Evolutionary conservation across 768 basidiomycete species (phyloP).

Genomic region (Russula sp.): DNA sequence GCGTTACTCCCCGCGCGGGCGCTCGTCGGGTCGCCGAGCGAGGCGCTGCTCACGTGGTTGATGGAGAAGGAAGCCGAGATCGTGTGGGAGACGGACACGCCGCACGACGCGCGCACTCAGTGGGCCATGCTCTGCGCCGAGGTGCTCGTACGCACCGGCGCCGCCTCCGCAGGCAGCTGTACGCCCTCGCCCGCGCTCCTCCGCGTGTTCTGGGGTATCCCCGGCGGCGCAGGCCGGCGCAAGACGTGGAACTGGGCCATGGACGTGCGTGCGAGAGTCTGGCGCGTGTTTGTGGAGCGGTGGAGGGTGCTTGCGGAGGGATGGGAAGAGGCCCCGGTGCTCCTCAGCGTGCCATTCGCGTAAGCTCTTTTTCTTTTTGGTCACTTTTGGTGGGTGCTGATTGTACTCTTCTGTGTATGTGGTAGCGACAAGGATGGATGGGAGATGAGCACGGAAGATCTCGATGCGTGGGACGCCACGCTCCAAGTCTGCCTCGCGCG

Average conservation of each 20-base stretch:
- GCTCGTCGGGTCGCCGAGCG: conserved; percentile 38
- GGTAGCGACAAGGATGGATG: conserved; percentile 32
- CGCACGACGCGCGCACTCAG: conserved; percentile 39
- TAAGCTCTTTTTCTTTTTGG: conserved; percentile 27
- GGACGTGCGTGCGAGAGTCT: conserved; percentile 44
- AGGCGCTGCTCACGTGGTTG: conserved; percentile 41
- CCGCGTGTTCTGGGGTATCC: conserved; percentile 27
- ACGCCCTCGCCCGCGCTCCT: conserved; percentile 32
- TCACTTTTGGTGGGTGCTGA: neutral
- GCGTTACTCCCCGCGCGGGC: conserved; percentile 35
- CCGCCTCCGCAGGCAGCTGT: conserved; percentile 33
- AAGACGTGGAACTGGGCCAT: conserved; percentile 32
- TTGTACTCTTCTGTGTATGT: conserved; percentile 1
- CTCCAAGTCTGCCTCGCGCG: conserved; percentile 44
- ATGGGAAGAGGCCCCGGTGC: conserved; percentile 48
- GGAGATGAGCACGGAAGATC: conserved; percentile 49
- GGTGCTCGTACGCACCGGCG: conserved; percentile 40
- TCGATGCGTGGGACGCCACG: conserved; percentile 52
- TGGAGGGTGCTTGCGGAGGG: conserved; percentile 42
- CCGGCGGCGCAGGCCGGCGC: conserved; percentile 21
- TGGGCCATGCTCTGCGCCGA: conserved; percentile 62
- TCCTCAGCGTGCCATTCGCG: conserved; percentile 60
- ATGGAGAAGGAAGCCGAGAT: conserved; percentile 41
- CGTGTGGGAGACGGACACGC: conserved; percentile 35
- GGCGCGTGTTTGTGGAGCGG: conserved; percentile 47